Conservation (phyloP, 768 basidiomycete species). For the Agrocybe pediades region DNA sequence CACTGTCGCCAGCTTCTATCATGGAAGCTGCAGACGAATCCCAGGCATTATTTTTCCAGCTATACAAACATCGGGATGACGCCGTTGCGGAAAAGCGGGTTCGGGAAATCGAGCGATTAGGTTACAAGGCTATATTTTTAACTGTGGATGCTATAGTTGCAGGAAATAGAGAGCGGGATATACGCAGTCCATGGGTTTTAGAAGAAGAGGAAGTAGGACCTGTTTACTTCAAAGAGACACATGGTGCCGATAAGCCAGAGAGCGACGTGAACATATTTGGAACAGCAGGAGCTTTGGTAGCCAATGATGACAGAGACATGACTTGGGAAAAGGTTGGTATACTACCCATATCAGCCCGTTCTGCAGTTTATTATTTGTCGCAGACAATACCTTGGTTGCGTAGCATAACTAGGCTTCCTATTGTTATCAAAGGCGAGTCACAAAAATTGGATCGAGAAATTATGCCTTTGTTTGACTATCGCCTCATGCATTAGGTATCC, state of each 20-base stretch:
- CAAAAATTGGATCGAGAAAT: neutral
- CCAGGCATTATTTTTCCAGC: slow-evolving; percentile 77
- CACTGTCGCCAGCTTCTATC: slow-evolving; percentile 65
- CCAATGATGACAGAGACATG: slow-evolving; percentile 73
- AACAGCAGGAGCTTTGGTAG: slow-evolving; percentile 67
- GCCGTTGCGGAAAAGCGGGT: slow-evolving; percentile 68
- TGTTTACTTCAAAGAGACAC: slow-evolving; percentile 25
- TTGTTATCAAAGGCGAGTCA: slow-evolving; percentile 66
- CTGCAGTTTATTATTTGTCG: neutral
- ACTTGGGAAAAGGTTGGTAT: slow-evolving; percentile 66
- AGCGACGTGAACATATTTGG: slow-evolving; percentile 48
- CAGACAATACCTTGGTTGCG: slow-evolving; percentile 81
- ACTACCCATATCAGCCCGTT: neutral
- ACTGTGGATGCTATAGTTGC: slow-evolving; percentile 89
- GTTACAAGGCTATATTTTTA: slow-evolving; percentile 87
- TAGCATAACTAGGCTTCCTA: slow-evolving; percentile 66
- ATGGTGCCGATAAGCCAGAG: slow-evolving; percentile 30
- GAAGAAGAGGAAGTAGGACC: slow-evolving; percentile 56
- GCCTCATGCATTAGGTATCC: slow-evolving; percentile 51
- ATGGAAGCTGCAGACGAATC: slow-evolving; percentile 53
- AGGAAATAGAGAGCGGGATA: slow-evolving; percentile 80
- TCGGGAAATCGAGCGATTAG: slow-evolving; percentile 66
- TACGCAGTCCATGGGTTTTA: slow-evolving; percentile 56
- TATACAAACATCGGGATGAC: slow-evolving; percentile 82
- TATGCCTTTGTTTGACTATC: neutral